Evolutionary conservation across 2,329 filamentous ascomycete species (phyloP).

Genomic region (Calonectria multiphialidica): DNA sequence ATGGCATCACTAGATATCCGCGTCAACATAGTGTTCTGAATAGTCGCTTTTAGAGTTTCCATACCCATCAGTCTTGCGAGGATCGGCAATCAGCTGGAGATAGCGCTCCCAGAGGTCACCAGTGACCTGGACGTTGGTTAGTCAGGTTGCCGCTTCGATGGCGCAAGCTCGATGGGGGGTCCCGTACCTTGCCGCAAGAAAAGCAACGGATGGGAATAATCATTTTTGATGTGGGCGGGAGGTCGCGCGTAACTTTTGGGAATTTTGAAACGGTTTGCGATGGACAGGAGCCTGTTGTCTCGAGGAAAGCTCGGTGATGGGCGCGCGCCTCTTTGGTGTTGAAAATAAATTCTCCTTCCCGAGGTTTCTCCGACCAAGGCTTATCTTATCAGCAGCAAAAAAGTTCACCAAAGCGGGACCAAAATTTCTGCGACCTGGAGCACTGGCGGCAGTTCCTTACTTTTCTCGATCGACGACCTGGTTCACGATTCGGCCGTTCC

Average conservation of each 20-base stretch:
- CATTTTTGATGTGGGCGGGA: slow-evolving; percentile 72
- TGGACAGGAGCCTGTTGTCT: slow-evolving; percentile 33
- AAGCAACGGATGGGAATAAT: slow-evolving; percentile 99
- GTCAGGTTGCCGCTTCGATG: slow-evolving; percentile 33
- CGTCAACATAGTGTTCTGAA: slow-evolving; percentile 39
- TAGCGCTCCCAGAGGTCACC: slow-evolving; percentile 98
- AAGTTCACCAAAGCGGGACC: slow-evolving; percentile 53
- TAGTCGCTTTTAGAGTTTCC: slow-evolving; percentile 46
- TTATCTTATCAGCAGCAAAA: slow-evolving; percentile 57
- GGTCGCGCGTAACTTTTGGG: slow-evolving; percentile 24
- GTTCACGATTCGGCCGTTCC: slow-evolving; percentile 24
- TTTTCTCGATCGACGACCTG: slow-evolving; percentile 34
- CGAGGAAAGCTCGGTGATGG: slow-evolving; percentile 29
- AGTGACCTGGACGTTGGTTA: slow-evolving; percentile 76
- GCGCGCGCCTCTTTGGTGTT: slow-evolving; percentile 20
- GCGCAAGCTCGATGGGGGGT: slow-evolving; percentile 20
- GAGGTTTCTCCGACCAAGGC: slow-evolving; percentile 45
- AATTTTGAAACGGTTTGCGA: slow-evolving; percentile 37
- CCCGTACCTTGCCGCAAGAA: slow-evolving; percentile 93
- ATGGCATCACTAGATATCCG: slow-evolving; percentile 81
- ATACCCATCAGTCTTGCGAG: slow-evolving; percentile 77
- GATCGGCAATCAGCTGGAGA: slow-evolving; percentile 85
- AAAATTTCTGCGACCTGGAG: slow-evolving; percentile 52
- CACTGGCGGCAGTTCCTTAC: slow-evolving; percentile 29
- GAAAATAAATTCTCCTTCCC: slow-evolving; percentile 46